Evolutionary conservation across 371 early-diverging fungal genomes (phyloP).

Genomic region (Entomophthora muscae): DNA sequence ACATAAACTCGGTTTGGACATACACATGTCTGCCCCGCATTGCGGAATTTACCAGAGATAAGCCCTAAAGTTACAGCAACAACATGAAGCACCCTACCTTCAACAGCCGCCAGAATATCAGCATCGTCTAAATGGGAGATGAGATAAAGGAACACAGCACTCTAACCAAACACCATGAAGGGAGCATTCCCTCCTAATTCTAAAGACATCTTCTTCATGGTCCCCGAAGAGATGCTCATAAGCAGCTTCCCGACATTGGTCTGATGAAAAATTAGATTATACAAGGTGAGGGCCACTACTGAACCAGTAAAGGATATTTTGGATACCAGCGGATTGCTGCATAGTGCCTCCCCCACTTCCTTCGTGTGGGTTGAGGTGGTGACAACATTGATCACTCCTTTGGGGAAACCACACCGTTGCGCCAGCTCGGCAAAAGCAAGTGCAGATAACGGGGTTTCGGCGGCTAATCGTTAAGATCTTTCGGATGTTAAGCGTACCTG

Average conservation of each 20-base stretch:
- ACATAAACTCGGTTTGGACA: constrained; percentile 77
- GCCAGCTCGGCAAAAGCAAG: constrained; percentile 59
- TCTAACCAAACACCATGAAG: constrained; percentile 73
- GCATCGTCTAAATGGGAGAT: constrained; percentile 28
- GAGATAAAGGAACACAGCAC: not conserved
- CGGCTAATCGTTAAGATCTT: constrained; percentile 12
- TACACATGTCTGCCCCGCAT: constrained; percentile 76
- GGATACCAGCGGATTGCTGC: constrained; percentile 37
- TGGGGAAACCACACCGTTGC: constrained; percentile 62
- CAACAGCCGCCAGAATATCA: constrained; percentile 28
- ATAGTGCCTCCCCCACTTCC: constrained; percentile 47
- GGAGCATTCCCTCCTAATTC: constrained; percentile 80
- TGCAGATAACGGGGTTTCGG: constrained; percentile 72
- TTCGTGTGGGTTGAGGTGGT: constrained; percentile 37
- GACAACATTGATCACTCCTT: constrained; percentile 71
- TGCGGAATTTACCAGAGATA: constrained; percentile 63
- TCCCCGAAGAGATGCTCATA: constrained; percentile 46
- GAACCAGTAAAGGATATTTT: constrained; percentile 77
- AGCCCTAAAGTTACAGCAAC: constrained; percentile 14
- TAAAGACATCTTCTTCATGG: constrained; percentile 59
- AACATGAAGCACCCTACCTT: constrained; percentile 14
- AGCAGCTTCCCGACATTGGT: constrained; percentile 52
- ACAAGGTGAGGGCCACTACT: constrained; percentile 20
- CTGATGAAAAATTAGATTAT: constrained; percentile 10
- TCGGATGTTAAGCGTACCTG: constrained; percentile 16